Conservation (phyloP, 805 yeast genomes). For the Myxozyma geophila region DNA sequence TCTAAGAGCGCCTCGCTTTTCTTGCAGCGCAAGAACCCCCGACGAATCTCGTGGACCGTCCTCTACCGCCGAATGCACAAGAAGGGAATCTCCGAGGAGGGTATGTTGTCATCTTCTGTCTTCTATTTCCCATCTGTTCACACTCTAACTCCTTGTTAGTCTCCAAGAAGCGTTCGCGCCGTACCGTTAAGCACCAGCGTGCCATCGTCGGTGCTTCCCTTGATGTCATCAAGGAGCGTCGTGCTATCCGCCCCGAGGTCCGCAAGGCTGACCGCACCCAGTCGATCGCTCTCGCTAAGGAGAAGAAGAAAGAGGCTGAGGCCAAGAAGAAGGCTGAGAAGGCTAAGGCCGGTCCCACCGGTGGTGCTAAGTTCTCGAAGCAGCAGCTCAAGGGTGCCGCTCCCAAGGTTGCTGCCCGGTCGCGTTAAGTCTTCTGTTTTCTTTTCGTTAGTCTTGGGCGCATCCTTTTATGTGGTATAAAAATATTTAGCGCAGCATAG, state of each 20-base stretch:
- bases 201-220: conserved; percentile 99
- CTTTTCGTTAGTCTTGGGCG: conserved; percentile 3
- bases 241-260: conserved; percentile 92
- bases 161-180: conserved; percentile 95
- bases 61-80: conserved; percentile 99
- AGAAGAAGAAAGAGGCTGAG: conserved; percentile 77
- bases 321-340: conserved; percentile 94
- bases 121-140: not conserved
- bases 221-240: conserved; percentile 97
- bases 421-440: conserved; percentile 69
- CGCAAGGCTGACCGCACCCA: conserved; percentile 97
- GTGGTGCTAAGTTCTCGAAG: conserved; percentile 82
- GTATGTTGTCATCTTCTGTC: conserved; percentile 5
- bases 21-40: conserved; percentile 99
- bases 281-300: conserved; percentile 64
- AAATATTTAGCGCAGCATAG: conserved; percentile 4
- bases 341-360: conserved; percentile 66
- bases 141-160: conserved; percentile 45
- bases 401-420: conserved; percentile 95
- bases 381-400: conserved; percentile 98
- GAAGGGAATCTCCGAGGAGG: conserved; percentile 99
- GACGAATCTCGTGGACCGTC: conserved; percentile 99
- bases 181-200: conserved; percentile 98
- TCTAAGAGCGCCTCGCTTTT: conserved; percentile 97
- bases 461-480: not conserved